phyloP scores from a whole-genome alignment of 257 asterid species.

The Gentiana macrophylla region DNA sequence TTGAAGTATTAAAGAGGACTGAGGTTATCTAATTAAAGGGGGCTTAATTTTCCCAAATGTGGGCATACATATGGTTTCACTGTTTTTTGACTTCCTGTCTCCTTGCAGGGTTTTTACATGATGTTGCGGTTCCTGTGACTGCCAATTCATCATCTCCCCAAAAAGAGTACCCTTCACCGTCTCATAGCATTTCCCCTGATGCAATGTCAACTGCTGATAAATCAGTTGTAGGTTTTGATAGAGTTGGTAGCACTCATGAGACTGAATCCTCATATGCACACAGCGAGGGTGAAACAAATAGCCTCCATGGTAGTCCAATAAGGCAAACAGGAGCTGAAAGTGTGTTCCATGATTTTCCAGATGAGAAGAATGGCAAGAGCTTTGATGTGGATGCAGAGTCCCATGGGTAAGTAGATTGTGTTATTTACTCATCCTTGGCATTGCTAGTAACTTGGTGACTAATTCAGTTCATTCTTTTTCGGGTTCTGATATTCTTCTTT shows the following conservation, averaged over 20 bases:
- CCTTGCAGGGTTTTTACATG: conserved; percentile 71
- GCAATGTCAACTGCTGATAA: conserved; percentile 42
- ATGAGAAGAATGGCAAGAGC: conserved; percentile 51
- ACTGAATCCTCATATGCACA: conserved; percentile 41
- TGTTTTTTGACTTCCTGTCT: conserved; percentile 12
- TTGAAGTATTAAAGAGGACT: no score
- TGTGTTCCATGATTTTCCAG: conserved; percentile 59
- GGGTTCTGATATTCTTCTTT: neutral
- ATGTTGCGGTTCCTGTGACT: conserved; percentile 45
- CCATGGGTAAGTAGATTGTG: conserved; percentile 42
- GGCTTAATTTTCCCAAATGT: no score
- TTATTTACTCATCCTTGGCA: conserved; percentile 1
- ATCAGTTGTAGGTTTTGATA: conserved; percentile 40
- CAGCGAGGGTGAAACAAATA: conserved; percentile 78
- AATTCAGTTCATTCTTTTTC: no score
- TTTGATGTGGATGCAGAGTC: conserved; percentile 65
- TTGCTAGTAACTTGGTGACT: no score
- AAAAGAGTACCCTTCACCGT: conserved; percentile 49
- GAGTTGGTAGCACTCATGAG: conserved; percentile 40
- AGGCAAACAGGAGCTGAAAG: conserved; percentile 46
- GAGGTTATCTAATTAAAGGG: no score
- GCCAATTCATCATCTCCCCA: conserved; percentile 35
- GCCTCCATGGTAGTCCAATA: conserved; percentile 67
- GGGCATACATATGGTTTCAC: no score
- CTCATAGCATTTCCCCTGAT: conserved; percentile 48